phyloP scores from a whole-genome alignment of 345 rosid genomes.

The Streptanthus diversifolius region DNA sequence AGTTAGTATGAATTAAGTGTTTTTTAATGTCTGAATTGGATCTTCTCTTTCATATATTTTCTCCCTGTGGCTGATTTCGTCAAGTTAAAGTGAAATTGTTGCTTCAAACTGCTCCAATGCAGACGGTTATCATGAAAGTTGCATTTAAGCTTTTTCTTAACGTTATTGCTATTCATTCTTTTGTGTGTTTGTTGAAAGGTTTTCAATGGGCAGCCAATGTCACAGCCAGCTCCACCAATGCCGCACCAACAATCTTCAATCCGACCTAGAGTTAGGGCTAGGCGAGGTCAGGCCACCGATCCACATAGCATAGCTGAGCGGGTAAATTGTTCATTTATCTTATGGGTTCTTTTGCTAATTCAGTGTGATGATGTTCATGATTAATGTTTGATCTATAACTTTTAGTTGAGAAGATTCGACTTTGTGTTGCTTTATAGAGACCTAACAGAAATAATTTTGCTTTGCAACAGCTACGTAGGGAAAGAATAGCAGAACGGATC shows the following conservation, averaged over 20 bases:
- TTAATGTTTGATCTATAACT: background rate
- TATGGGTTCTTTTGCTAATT: background rate
- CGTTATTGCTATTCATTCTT: background rate
- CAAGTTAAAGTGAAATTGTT: background rate
- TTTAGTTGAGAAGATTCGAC: background rate
- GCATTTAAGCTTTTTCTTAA: background rate
- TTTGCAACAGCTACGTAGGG: slow-evolving; percentile 78
- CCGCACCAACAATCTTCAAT: slow-evolving; percentile 81
- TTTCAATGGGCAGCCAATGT: slow-evolving; percentile 87
- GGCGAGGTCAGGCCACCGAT: slow-evolving; percentile 99
- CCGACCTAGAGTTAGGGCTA: slow-evolving; percentile 96
- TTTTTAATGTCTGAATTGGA: background rate
- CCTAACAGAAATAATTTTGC: background rate
- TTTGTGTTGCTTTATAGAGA: background rate
- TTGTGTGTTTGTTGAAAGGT: slow-evolving; percentile 47
- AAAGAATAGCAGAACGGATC: slow-evolving; percentile 96
- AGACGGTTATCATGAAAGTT: background rate
- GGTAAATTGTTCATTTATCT: slow-evolving; percentile 31
- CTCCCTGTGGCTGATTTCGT: background rate
- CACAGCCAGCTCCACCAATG: slow-evolving; percentile 63
- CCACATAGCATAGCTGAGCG: slow-evolving; percentile 99
- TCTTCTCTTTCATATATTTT: background rate
- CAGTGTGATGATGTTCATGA: background rate
- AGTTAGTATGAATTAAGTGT: background rate
- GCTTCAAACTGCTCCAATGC: background rate